Conservation (phyloP, 1,284 basidiomycete species). For the Microstroma glucosiphilum region DNA sequence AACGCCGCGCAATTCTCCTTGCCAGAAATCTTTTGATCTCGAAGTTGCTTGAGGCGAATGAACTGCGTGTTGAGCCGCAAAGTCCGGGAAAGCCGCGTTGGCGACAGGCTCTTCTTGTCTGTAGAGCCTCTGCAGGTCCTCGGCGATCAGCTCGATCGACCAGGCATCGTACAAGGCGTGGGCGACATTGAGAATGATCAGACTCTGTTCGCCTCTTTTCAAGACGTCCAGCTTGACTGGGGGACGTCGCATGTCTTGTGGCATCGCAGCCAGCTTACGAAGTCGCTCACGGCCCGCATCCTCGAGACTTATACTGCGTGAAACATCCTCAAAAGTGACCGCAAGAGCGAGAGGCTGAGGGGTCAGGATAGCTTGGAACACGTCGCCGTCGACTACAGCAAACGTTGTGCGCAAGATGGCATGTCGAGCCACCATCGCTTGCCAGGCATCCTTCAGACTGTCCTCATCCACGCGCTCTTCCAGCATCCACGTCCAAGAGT, state of each 20-base stretch:
- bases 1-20: slow-evolving; percentile 9
- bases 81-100: slow-evolving; percentile 4
- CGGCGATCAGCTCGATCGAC: slow-evolving; percentile 33
- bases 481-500: slow-evolving; percentile 23
- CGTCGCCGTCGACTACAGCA: slow-evolving; percentile 13
- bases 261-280: not conserved
- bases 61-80: slow-evolving; percentile 10
- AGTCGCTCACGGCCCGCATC: not conserved
- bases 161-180: slow-evolving; percentile 46
- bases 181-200: slow-evolving; percentile 35
- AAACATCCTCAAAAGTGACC: slow-evolving; percentile 1
- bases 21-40: slow-evolving; percentile 13
- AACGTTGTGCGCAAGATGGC: slow-evolving; percentile 37
- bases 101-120: slow-evolving; percentile 5
- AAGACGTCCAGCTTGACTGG: slow-evolving; percentile 7
- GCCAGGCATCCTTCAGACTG: slow-evolving; percentile 26
- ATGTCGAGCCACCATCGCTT: slow-evolving; percentile 23
- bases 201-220: slow-evolving; percentile 13
- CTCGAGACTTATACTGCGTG: not conserved
- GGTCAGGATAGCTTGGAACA: slow-evolving; percentile 23
- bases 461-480: slow-evolving; percentile 4
- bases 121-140: slow-evolving; percentile 32
- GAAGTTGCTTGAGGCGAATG: too few species aligned
- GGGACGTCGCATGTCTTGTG: not conserved
- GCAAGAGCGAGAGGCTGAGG: not conserved